phyloP scores from a whole-genome alignment of 106 monocot genomes.

The Ottelia alismoides region DNA sequence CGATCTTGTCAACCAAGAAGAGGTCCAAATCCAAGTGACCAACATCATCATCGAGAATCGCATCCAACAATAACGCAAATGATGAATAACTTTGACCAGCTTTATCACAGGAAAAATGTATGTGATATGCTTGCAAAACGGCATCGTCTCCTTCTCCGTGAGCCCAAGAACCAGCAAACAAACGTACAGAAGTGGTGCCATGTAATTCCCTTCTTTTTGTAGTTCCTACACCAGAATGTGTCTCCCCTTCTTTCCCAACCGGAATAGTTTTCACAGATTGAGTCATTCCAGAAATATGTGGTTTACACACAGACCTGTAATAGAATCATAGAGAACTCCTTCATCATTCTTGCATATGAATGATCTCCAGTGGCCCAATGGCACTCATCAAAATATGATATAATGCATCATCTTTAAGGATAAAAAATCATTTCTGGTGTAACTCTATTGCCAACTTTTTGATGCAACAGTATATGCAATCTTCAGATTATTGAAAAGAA shows the following conservation, averaged over 20 bases:
- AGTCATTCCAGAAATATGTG: constrained; percentile 82
- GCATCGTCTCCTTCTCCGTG: constrained; percentile 22
- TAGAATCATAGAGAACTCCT: too few species aligned
- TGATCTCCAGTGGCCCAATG: constrained; percentile 73
- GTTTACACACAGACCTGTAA: constrained; percentile 33
- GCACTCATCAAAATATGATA: constrained; percentile 85
- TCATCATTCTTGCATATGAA: constrained; percentile 75
- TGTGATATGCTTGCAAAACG: constrained; percentile 60
- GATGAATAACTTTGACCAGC: constrained; percentile 35
- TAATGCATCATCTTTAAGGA: constrained; percentile 32
- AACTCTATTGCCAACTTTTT: too few species aligned
- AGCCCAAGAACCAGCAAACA: constrained; percentile 71
- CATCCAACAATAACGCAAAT: constrained; percentile 69
- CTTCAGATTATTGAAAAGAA: too few species aligned
- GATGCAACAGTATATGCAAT: too few species aligned
- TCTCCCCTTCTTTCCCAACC: constrained; percentile 84
- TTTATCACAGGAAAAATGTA: constrained; percentile 50
- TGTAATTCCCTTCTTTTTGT: constrained; percentile 88
- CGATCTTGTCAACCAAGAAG: constrained; percentile 59
- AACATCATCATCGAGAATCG: constrained; percentile 64
- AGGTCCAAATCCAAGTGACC: constrained; percentile 46
- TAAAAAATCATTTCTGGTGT: constrained; percentile 69
- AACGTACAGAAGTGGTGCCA: constrained; percentile 23
- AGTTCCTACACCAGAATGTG: too few species aligned
- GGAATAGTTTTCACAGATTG: constrained; percentile 62